Conservation (phyloP, 2,329 filamentous ascomycete genomes). For the Fusarium staphyleae region DNA sequence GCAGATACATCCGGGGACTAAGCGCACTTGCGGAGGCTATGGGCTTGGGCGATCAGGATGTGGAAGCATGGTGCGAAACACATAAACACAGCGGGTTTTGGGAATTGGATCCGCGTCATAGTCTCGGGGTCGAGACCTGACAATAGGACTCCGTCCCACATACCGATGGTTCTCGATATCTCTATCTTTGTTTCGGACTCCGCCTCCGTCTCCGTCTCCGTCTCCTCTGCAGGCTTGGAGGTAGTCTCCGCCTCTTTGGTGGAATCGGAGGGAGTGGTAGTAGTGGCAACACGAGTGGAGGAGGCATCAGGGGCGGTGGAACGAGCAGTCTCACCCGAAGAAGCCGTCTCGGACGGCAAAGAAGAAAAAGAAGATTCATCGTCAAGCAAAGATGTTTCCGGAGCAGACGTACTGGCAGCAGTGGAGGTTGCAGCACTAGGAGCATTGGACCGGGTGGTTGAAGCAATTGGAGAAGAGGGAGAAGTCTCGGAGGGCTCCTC, state of each 20-base stretch:
- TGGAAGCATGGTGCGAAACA: conserved; percentile 19
- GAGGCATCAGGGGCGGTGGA: conserved; percentile 28
- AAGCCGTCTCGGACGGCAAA: conserved; percentile 38
- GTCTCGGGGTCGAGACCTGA: conserved; percentile 16
- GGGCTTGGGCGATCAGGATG: conserved; percentile 1
- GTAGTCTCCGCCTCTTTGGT: background rate
- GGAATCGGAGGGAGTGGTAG: conserved; percentile 6
- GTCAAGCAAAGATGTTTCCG: conserved; percentile 40
- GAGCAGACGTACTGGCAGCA: conserved; percentile 46
- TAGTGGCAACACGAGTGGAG: conserved; percentile 25
- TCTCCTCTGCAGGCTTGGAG: conserved; percentile 14
- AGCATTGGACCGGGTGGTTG: conserved; percentile 35
- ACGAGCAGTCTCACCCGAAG: conserved; percentile 37
- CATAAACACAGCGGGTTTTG: conserved; percentile 30
- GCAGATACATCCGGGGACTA: conserved; percentile 5
- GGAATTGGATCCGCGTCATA: conserved; percentile 21
- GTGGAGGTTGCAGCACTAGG: conserved; percentile 35
- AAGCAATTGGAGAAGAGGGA: conserved; percentile 41
- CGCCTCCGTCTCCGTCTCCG: conserved; percentile 26
- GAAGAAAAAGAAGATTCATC: conserved; percentile 41
- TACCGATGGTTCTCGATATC: conserved; percentile 40
- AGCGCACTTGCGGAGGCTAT: conserved; percentile 37
- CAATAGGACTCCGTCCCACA: conserved; percentile 39
- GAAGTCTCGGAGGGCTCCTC: conserved; percentile 37
- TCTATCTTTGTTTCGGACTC: conserved; percentile 24